A percentile compares a stretch with the other conserved stretches of the same genome.
Conservation (phyloP, 345 rosid genomes). For the Acer yangbiense region DNA sequence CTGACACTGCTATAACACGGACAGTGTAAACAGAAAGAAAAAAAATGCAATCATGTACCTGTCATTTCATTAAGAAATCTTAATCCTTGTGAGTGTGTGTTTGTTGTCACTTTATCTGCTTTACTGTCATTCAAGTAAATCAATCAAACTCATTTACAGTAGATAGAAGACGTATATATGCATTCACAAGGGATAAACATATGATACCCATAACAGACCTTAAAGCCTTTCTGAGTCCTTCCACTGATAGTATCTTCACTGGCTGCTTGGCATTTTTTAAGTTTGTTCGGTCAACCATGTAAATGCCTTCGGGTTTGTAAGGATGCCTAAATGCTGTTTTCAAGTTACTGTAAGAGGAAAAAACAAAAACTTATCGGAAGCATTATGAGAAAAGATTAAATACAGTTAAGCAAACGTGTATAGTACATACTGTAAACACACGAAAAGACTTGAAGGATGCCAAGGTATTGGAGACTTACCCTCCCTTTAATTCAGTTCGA, state of each 20-base stretch:
- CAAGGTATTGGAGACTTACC: slow-evolving; percentile 54
- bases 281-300: slow-evolving; percentile 55
- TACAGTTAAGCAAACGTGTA: neutral
- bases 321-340: slow-evolving; percentile 59
- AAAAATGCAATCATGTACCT: slow-evolving; percentile 40
- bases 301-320: slow-evolving; percentile 58
- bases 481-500: slow-evolving; percentile 83
- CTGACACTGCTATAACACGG: neutral
- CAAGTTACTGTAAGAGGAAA: slow-evolving; percentile 51
- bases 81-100: slow-evolving; percentile 81
- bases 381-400: neutral
- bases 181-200: slow-evolving; percentile 10
- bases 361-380: slow-evolving; percentile 10
- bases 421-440: neutral
- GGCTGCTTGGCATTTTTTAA: slow-evolving; percentile 51
- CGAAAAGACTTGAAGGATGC: slow-evolving; percentile 5
- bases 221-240: slow-evolving; percentile 77
- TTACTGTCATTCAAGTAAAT: slow-evolving; percentile 50
- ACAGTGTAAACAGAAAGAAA: neutral
- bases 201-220: slow-evolving; percentile 43
- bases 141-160: neutral
- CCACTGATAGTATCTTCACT: slow-evolving; percentile 65
- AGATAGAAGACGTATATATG: slow-evolving; percentile 4
- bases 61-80: slow-evolving; percentile 82
- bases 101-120: slow-evolving; percentile 87